phyloP scores from a whole-genome alignment of 441 rosid species.

The Corymbia calophylla region DNA sequence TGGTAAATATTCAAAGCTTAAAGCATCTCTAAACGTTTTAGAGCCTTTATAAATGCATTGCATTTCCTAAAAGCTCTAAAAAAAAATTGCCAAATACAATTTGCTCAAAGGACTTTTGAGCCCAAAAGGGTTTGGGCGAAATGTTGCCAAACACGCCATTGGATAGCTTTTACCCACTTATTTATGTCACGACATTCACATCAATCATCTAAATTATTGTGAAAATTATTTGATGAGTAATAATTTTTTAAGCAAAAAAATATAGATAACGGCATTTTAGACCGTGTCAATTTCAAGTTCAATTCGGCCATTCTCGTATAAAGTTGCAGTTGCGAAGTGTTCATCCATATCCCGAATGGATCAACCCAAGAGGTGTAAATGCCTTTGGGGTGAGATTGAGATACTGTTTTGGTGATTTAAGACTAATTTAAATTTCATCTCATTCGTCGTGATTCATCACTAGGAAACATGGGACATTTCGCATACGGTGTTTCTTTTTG shows the following conservation, averaged over 20 bases:
- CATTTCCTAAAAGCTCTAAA: no score
- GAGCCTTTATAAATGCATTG: no score
- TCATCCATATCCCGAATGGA: accelerated
- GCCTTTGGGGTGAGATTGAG: accelerated
- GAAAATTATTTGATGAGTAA: neutral
- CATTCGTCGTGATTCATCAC: accelerated
- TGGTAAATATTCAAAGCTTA: no score
- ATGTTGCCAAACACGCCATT: no score
- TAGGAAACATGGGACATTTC: accelerated
- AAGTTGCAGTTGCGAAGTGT: accelerated
- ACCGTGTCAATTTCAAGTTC: accelerated
- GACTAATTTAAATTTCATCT: accelerated
- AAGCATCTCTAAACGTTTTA: no score
- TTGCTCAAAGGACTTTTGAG: no score
- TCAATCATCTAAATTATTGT: neutral
- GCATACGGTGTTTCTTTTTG: neutral
- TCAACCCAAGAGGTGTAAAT: accelerated
- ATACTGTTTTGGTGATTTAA: accelerated
- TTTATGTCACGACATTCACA: accelerated
- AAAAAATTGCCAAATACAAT: no score
- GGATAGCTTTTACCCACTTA: no score
- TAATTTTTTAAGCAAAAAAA: neutral
- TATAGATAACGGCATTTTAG: accelerated
- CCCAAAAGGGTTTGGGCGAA: no score
- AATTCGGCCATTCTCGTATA: accelerated